phyloP scores from a whole-genome alignment of 2,329 filamentous ascomycete genomes.

The Aspergillus sclerotialis region DNA sequence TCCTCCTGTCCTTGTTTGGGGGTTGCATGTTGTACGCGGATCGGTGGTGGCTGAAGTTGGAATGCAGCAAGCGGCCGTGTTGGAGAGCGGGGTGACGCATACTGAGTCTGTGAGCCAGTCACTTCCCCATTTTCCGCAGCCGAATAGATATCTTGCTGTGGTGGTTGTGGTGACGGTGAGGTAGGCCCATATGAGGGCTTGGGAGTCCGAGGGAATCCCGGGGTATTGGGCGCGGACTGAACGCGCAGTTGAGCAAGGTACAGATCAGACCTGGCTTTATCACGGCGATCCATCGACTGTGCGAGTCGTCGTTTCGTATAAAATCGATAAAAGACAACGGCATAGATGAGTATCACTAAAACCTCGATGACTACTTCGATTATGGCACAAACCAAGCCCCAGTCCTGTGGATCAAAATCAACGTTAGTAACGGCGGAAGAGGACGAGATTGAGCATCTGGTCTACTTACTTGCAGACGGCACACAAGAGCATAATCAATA shows the following conservation, averaged over 20 bases:
- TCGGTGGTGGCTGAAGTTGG: constrained; percentile 77
- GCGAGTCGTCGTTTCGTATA: constrained; percentile 91
- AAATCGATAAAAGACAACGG: constrained; percentile 92
- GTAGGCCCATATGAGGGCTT: constrained; percentile 40
- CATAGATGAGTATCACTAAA: constrained; percentile 88
- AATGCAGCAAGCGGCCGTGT: constrained; percentile 58
- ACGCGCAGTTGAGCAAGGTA: constrained; percentile 80
- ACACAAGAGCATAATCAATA: constrained; percentile 83
- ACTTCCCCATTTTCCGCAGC: constrained; percentile 49
- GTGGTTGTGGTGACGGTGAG: too few species aligned
- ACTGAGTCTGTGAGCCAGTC: constrained; percentile 38
- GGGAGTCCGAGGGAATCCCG: constrained; percentile 69
- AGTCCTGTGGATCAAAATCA: constrained; percentile 70
- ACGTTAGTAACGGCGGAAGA: constrained; percentile 19
- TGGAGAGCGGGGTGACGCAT: constrained; percentile 58
- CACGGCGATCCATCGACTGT: constrained; percentile 94
- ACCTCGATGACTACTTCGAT: constrained; percentile 93
- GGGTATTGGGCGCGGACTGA: constrained; percentile 92
- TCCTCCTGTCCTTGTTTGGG: constrained; percentile 59
- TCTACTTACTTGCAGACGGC: constrained; percentile 67
- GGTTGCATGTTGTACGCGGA: constrained; percentile 69
- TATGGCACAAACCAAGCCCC: constrained; percentile 91
- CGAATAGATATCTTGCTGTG: constrained; percentile 39
- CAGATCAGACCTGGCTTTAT: constrained; percentile 87
- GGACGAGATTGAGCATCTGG: constrained; percentile 4